Percentiles rank a stretch among this genome's conserved stretches.
These are phyloP conservation scores for Neobulgaria alba DNA, from an alignment of 2,329 filamentous ascomycete genomes.

Conservation along the genomic window DNA sequence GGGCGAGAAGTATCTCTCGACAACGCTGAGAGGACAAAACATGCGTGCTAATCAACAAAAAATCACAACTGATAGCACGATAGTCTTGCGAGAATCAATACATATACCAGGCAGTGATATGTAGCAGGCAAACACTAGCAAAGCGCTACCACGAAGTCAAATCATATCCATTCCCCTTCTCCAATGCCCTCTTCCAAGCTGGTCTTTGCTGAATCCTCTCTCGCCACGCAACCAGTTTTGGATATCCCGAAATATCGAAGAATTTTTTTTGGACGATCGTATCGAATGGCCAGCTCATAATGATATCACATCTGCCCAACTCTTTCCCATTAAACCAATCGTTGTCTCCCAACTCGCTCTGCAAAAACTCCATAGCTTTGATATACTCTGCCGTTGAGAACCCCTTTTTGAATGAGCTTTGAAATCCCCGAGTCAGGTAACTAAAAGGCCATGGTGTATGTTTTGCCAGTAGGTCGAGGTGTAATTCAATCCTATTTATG, in stretches of 20 bases:
- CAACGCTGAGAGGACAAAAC: too few species aligned
- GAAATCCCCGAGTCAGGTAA: constrained; percentile 13
- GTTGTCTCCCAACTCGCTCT: constrained; percentile 19
- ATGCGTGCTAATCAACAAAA: too few species aligned
- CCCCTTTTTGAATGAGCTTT: constrained; percentile 11
- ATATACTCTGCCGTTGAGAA: constrained; percentile 19
- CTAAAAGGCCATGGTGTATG: constrained; percentile 22
- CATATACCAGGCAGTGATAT: too few species aligned
- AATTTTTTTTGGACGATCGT: constrained; percentile 24
- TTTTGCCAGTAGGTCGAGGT: constrained; percentile 19
- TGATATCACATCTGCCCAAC: constrained; percentile 29
- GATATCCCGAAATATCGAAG: constrained; percentile 27
- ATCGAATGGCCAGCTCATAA: constrained; percentile 30
- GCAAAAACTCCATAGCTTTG: constrained; percentile 17
- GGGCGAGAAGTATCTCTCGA: too few species aligned
- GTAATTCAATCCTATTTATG: constrained; percentile 18
- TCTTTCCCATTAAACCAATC: constrained; percentile 27
- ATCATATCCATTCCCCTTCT: constrained; percentile 29
- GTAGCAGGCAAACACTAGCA: too few species aligned
- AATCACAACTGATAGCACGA: too few species aligned
- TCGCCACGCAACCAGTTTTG: constrained; percentile 28
- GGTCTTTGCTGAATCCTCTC: constrained; percentile 22
- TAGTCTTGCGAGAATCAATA: too few species aligned
- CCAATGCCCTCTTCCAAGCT: constrained; percentile 27
- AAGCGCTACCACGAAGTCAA: constrained; percentile 12